Conservation (phyloP, 2,329 filamentous ascomycete genomes). For the Metarhizium sp. region DNA sequence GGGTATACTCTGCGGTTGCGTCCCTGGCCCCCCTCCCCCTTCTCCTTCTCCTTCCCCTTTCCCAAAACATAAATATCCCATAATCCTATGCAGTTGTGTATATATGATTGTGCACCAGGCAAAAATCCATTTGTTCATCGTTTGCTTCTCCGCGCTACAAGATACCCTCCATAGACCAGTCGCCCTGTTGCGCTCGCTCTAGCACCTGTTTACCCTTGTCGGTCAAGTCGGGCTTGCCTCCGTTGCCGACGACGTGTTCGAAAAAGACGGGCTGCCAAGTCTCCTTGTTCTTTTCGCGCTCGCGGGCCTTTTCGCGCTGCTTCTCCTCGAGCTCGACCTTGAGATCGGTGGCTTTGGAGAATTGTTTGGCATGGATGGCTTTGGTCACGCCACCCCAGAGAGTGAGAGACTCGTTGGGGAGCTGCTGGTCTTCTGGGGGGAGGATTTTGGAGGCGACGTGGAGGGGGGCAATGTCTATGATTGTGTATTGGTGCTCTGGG, state of each 20-base stretch:
- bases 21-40: too few species aligned
- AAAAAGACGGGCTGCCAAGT: slow-evolving; percentile 89
- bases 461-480: slow-evolving; percentile 84
- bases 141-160: slow-evolving; percentile 15
- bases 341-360: slow-evolving; percentile 68
- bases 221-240: slow-evolving; percentile 45
- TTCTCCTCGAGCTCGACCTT: slow-evolving; percentile 90
- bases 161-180: slow-evolving; percentile 41
- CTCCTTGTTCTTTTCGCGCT: slow-evolving; percentile 59
- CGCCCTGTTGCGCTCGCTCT: slow-evolving; percentile 40
- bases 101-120: not conserved
- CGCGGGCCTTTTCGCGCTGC: slow-evolving; percentile 75
- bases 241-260: slow-evolving; percentile 46
- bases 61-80: not conserved
- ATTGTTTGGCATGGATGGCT: slow-evolving; percentile 78
- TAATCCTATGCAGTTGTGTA: not conserved
- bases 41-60: too few species aligned
- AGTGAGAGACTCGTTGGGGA: slow-evolving; percentile 79
- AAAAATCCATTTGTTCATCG: too few species aligned
- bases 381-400: slow-evolving; percentile 85
- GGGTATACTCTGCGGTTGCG: not conserved
- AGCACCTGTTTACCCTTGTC: slow-evolving; percentile 43
- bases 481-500: slow-evolving; percentile 56
- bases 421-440: slow-evolving; percentile 68
- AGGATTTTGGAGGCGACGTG: slow-evolving; percentile 68